phyloP scores from a whole-genome alignment of 805 yeast species.

The Cyberlindnera suaveolens region DNA sequence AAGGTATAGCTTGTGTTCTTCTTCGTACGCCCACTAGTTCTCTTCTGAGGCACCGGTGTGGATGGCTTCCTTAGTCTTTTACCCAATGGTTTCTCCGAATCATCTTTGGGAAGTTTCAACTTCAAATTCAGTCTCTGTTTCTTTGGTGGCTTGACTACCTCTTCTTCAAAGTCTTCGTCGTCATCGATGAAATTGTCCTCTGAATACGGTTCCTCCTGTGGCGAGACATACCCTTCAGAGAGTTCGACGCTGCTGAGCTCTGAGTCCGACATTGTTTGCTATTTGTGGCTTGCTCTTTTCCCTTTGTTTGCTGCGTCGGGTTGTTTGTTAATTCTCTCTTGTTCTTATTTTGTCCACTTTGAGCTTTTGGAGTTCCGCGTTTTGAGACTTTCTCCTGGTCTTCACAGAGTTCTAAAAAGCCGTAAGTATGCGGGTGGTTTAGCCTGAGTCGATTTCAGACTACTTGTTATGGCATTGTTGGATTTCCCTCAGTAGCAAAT shows the following conservation, averaged over 20 bases:
- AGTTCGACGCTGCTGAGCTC: constrained; percentile 10
- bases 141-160: constrained; percentile 8
- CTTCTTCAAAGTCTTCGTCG: constrained; percentile 13
- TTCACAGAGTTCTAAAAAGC: too few relatives aligned
- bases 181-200: constrained; percentile 10
- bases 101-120: constrained; percentile 9
- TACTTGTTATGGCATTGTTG: too few relatives aligned
- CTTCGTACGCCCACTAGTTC: not conserved
- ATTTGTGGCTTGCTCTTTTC: not conserved
- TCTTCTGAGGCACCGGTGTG: constrained; percentile 1
- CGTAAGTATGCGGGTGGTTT: too few relatives aligned
- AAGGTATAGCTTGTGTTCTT: constrained; percentile 12
- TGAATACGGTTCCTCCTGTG: not conserved
- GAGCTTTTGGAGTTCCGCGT: too few relatives aligned
- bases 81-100: not conserved
- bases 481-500: too few relatives aligned
- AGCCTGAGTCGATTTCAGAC: too few relatives aligned
- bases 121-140: constrained; percentile 11
- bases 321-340: not conserved
- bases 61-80: constrained; percentile 3
- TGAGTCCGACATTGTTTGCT: constrained; percentile 12
- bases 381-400: too few relatives aligned
- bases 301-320: not conserved
- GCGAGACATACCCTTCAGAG: constrained; percentile 3
- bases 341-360: not conserved